Evolutionary conservation across 331 rosid genomes (phyloP).

Genomic region (Pyracantha coccinea): DNA sequence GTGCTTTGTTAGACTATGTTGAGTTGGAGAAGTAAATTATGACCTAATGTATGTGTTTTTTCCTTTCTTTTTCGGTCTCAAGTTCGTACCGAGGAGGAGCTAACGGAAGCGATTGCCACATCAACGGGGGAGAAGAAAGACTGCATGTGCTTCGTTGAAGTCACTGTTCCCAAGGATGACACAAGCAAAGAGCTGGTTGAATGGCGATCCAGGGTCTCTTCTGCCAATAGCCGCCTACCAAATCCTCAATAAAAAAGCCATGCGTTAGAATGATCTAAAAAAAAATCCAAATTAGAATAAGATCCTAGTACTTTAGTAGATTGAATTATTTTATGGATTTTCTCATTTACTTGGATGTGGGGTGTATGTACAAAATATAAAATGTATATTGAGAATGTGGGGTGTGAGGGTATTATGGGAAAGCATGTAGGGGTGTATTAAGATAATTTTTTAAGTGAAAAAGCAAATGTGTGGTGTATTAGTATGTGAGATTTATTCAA

Average conservation of each 20-base stretch:
- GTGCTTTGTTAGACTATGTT: not conserved
- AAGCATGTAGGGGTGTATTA: too few relatives aligned
- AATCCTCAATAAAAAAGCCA: conserved; percentile 24
- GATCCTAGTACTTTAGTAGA: not conserved
- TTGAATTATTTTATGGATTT: too few relatives aligned
- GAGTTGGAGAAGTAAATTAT: not conserved
- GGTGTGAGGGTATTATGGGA: too few relatives aligned
- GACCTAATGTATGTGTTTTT: not conserved
- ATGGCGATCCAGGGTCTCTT: conserved; percentile 38
- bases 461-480: too few relatives aligned
- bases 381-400: too few relatives aligned
- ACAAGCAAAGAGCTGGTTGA: conserved; percentile 40
- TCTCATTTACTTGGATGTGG: too few relatives aligned
- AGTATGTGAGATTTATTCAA: too few relatives aligned
- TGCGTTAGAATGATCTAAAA: not conserved
- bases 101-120: conserved; percentile 23
- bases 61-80: not conserved
- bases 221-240: conserved; percentile 36
- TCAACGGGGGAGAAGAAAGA: conserved; percentile 32
- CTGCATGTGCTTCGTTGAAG: conserved; percentile 40
- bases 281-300: not conserved
- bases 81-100: conserved; percentile 28
- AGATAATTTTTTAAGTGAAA: too few relatives aligned
- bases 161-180: conserved; percentile 39
- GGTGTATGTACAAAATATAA: too few relatives aligned